Evolutionary conservation across 805 yeast genomes (phyloP).

Genomic region (Metschnikowia continentalis): DNA sequence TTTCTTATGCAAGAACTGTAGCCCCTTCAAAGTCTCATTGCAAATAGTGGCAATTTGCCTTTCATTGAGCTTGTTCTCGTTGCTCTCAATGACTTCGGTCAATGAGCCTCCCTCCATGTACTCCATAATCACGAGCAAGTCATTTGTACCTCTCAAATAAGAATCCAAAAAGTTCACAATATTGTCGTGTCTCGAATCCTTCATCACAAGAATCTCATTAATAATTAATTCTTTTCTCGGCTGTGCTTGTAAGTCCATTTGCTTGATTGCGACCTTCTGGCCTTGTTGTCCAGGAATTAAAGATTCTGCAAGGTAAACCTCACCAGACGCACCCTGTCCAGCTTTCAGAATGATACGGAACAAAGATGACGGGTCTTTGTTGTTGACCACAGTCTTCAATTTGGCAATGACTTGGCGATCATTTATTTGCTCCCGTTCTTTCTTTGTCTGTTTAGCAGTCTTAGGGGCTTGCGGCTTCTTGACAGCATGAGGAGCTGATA

Average conservation of each 20-base stretch:
- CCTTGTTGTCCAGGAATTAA: slow-evolving; percentile 43
- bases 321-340: slow-evolving; percentile 98
- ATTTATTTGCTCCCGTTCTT: slow-evolving; percentile 51
- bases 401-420: slow-evolving; percentile 84
- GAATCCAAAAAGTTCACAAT: slow-evolving; percentile 94
- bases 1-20: slow-evolving; percentile 86
- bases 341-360: slow-evolving; percentile 77
- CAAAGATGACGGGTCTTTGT: slow-evolving; percentile 79
- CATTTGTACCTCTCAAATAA: slow-evolving; percentile 70
- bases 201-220: slow-evolving; percentile 95
- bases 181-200: slow-evolving; percentile 88
- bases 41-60: slow-evolving; percentile 90
- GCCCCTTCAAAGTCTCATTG: slow-evolving; percentile 83
- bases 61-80: slow-evolving; percentile 66
- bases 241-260: slow-evolving; percentile 87
- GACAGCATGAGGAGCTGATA: background rate
- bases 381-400: slow-evolving; percentile 75
- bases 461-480: slow-evolving; percentile 18
- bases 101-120: slow-evolving; percentile 98
- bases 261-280: slow-evolving; percentile 87
- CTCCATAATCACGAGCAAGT: slow-evolving; percentile 99
- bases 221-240: slow-evolving; percentile 93
- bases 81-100: slow-evolving; percentile 92
- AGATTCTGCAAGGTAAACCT: slow-evolving; percentile 82
- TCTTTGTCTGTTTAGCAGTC: slow-evolving; percentile 37